Evolutionary conservation across 108 stramenopile species (phyloP).

Genomic region (Stephanodiscus triporus): DNA sequence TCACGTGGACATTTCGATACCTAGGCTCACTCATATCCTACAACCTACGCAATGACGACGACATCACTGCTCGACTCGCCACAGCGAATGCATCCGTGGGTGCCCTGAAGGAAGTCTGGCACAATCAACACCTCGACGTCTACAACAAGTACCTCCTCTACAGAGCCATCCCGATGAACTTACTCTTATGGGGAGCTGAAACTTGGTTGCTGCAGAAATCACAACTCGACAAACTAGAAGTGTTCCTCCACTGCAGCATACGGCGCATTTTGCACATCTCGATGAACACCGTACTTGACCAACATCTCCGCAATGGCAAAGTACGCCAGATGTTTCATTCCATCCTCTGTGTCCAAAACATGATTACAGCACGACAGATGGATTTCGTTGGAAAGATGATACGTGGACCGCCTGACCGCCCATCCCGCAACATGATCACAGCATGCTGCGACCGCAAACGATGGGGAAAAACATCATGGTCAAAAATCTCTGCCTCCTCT

Average conservation of each 20-base stretch:
- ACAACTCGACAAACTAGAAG: slow-evolving; percentile 8
- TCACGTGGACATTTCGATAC: background rate
- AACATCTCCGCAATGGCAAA: no score
- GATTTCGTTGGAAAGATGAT: no score
- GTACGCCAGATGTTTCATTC: no score
- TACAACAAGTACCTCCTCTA: slow-evolving; percentile 1
- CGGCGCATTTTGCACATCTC: no score
- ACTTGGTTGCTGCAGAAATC: background rate
- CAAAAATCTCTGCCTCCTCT: no score
- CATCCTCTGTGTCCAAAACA: no score
- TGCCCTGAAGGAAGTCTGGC: background rate
- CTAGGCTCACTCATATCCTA: background rate
- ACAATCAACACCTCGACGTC: background rate
- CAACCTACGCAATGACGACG: slow-evolving; percentile 3
- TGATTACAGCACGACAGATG: no score
- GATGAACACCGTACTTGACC: no score
- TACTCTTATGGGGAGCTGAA: background rate
- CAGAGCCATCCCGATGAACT: background rate
- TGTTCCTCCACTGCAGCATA: background rate
- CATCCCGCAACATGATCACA: no score
- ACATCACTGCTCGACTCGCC: background rate
- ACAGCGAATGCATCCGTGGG: background rate
- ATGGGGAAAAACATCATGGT: no score
- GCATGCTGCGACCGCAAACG: no score
- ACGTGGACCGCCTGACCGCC: no score